These are phyloP conservation scores for Lathyrus tuberosus DNA, from an alignment of 306 rosid species.

Conservation along the genomic window DNA sequence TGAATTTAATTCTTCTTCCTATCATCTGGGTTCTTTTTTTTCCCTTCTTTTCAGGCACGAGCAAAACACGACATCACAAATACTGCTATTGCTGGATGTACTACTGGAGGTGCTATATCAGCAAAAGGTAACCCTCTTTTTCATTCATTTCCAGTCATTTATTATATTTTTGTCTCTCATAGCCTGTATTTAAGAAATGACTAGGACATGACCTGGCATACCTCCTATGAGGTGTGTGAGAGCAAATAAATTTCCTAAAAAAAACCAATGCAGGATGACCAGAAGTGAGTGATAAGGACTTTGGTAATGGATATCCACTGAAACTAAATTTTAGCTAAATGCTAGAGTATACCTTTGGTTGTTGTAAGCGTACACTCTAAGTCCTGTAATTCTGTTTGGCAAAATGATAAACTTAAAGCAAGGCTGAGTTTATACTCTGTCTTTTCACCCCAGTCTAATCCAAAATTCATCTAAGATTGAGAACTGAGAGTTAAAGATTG, in stretches of 20 bases:
- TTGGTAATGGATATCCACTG: constrained; percentile 1
- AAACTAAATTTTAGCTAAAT: constrained; percentile 31
- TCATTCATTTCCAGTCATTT: neutral
- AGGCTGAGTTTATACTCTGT: constrained; percentile 22
- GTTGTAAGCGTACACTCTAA: constrained; percentile 26
- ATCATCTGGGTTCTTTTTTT: constrained; percentile 14
- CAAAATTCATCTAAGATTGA: neutral
- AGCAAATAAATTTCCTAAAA: neutral
- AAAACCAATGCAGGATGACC: constrained; percentile 12
- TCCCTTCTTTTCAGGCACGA: constrained; percentile 64
- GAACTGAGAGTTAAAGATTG: neutral
- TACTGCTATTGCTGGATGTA: constrained; percentile 89
- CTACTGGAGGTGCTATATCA: constrained; percentile 84
- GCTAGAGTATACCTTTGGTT: constrained; percentile 11
- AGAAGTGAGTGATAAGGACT: neutral
- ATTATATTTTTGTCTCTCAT: constrained; percentile 17
- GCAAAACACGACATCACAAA: constrained; percentile 86
- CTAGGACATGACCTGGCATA: neutral
- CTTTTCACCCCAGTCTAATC: constrained; percentile 12
- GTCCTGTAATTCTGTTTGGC: constrained; percentile 21
- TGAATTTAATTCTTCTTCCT: constrained; percentile 32
- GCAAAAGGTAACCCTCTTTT: constrained; percentile 69
- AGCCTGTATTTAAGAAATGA: constrained; percentile 31
- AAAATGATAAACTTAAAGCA: constrained; percentile 23
- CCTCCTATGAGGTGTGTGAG: neutral